These are phyloP conservation scores for Xylariaceae sp. DNA, from an alignment of 2,329 filamentous ascomycete species.

Conservation along the genomic window DNA sequence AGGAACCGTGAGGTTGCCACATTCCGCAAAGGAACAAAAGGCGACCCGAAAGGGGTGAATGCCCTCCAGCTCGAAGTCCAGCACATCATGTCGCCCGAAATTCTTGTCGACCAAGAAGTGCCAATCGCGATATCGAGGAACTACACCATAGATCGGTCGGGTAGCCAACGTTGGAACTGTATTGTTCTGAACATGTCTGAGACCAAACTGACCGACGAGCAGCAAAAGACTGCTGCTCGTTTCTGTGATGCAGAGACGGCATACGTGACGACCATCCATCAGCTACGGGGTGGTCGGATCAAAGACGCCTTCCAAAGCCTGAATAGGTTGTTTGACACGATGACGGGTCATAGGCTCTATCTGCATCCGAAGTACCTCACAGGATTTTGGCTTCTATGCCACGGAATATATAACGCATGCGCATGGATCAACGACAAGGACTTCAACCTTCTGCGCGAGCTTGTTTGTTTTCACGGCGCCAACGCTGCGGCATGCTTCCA, in stretches of 20 bases:
- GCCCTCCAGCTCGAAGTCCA: constrained; percentile 1
- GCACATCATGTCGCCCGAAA: not conserved
- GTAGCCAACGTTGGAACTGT: constrained; percentile 4
- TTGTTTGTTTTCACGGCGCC: constrained; percentile 4
- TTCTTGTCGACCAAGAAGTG: constrained; percentile 4
- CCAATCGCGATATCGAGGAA: constrained; percentile 6
- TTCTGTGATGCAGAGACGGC: constrained; percentile 5
- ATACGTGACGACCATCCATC: constrained; percentile 1
- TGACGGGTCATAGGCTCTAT: constrained; percentile 4
- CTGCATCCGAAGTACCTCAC: constrained; percentile 3
- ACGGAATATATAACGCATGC: constrained; percentile 8
- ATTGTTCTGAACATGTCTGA: constrained; percentile 5
- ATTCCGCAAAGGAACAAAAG: not conserved
- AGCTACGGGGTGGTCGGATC: constrained; percentile 2
- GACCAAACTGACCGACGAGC: not conserved
- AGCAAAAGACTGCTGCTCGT: not conserved
- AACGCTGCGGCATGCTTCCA: constrained; percentile 3
- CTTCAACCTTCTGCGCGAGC: constrained; percentile 4
- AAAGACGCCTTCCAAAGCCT: constrained; percentile 3
- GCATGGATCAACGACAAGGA: constrained; percentile 3
- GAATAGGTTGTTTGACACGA: constrained; percentile 3
- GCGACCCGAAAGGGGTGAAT: not conserved
- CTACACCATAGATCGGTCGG: constrained; percentile 1
- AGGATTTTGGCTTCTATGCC: constrained; percentile 4
- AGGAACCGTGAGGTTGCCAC: not conserved